Evolutionary conservation across 345 rosid species (phyloP), one percentile per base, ranked within the genome.

Genomic region (Eucalyptus cladocalyx): DNA sequence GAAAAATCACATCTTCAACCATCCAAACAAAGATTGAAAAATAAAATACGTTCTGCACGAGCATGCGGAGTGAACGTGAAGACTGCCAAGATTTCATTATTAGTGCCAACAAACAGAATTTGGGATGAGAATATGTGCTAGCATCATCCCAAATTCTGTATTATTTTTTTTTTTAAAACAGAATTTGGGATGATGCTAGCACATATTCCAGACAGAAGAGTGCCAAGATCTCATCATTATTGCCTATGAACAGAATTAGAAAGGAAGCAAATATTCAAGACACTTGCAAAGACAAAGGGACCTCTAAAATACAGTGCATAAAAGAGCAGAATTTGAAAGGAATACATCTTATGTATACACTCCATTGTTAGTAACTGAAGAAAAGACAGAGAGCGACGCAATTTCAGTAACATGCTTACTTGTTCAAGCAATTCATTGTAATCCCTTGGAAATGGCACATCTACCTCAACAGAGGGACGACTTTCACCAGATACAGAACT

Each of bases 351-450:
- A 43, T 10, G 0, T 17, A 47, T 32, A 14, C 50, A 26, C 87
- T 43, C 3, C 34, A 4, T 9, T 37, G 81, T 17, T 14, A 26
- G 87, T 49, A 26, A 45, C 40, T 17, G 32, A 49, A 85, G 21
- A 30, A 85, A 85, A 28, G 8, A 85, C 53, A 83, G 14, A 85
- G 14, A 45, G 9, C 50, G 9, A 40, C 14, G 23, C 60, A 45
- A 34, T 6, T 42, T n/a, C n/a, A 90, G 9, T 60, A 60, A 72
- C 40, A 80, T 85, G 51, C 94, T 89, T 93, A 97, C 99, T 93
- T 93, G 99, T 54, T 90, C 90, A 88, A 97, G 94, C 87, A 97
- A 96, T 89, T 95, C 97, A 7, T 88, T 49, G 56, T 97, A 97
- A 81, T 96, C 95, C 87, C 53, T 32, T 45, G 99, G 98, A 86